A percentile compares a stretch with the other conserved stretches of the same genome.
phyloP scores from a whole-genome alignment of 805 yeast species.

The Saccharomycopsis fibuligera region DNA sequence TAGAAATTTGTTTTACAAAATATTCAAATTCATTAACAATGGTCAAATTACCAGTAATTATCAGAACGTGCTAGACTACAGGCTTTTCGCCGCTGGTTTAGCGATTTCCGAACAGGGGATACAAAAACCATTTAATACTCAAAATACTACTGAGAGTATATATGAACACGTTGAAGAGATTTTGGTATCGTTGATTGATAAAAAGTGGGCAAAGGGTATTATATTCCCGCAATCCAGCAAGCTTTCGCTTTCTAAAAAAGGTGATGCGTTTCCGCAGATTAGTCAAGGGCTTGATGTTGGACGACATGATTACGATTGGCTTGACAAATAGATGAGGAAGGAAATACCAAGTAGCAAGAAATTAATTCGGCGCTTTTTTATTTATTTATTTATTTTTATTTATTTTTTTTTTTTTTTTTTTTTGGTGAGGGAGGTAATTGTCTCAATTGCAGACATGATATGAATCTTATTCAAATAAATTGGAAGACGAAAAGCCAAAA shows the following conservation, averaged over 20 bases:
- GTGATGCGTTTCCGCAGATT: slow-evolving; percentile 15
- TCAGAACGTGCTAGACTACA: slow-evolving; percentile 6
- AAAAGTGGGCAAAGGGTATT: slow-evolving; percentile 18
- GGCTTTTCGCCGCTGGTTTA: slow-evolving; percentile 8
- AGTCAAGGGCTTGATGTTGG: not conserved
- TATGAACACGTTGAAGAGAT: slow-evolving; percentile 15
- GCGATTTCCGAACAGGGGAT: not conserved
- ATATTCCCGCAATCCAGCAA: slow-evolving; percentile 11
- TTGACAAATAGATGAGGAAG: slow-evolving; percentile 17
- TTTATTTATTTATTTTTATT: too few species aligned
- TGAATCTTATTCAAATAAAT: too few species aligned
- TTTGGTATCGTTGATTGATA: slow-evolving; percentile 16
- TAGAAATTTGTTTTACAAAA: slow-evolving; percentile 13
- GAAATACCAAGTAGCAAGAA: too few species aligned
- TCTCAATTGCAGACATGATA: too few species aligned
- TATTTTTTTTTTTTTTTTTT: too few species aligned
- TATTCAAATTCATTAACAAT: slow-evolving; percentile 14
- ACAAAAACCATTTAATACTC: too few species aligned
- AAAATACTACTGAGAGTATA: not conserved
- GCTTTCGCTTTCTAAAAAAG: slow-evolving; percentile 13
- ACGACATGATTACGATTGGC: slow-evolving; percentile 17
- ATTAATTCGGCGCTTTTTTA: too few species aligned
- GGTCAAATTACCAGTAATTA: slow-evolving; percentile 4
- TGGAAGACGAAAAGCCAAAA: too few species aligned
- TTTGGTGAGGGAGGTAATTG: too few species aligned